A percentile compares a stretch with the other conserved stretches of the same genome.
phyloP scores from a whole-genome alignment of 352 stramenopile species.

The Phytopythium sindhum region DNA sequence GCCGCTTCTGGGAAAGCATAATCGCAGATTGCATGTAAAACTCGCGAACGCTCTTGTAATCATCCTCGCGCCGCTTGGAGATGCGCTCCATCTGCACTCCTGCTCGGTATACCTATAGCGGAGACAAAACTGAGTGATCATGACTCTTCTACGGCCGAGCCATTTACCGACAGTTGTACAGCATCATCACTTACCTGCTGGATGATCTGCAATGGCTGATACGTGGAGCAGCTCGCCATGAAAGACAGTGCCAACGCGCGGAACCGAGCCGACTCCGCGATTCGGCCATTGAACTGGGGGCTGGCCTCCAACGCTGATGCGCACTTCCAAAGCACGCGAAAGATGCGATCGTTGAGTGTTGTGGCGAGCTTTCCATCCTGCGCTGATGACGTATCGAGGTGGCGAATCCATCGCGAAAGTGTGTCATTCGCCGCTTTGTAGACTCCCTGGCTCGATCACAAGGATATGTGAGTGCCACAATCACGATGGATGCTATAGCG shows the following conservation, averaged over 20 bases:
- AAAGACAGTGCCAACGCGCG: slow-evolving; percentile 53
- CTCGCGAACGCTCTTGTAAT: slow-evolving; percentile 21
- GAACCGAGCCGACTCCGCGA: slow-evolving; percentile 27
- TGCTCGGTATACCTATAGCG: slow-evolving; percentile 46
- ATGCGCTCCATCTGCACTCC: slow-evolving; percentile 58
- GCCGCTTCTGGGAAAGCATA: slow-evolving; percentile 13
- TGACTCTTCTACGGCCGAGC: neutral
- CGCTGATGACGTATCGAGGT: slow-evolving; percentile 35
- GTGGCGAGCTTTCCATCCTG: slow-evolving; percentile 48
- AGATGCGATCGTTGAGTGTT: slow-evolving; percentile 63
- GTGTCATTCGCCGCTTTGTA: slow-evolving; percentile 13
- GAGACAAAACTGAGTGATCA: neutral
- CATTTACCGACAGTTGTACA: neutral
- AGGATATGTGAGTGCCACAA: neutral
- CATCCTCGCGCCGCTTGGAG: slow-evolving; percentile 23
- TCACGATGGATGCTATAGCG: neutral
- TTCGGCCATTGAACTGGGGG: slow-evolving; percentile 10
- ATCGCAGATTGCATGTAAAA: slow-evolving; percentile 44
- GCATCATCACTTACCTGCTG: slow-evolving; percentile 37
- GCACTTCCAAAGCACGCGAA: slow-evolving; percentile 73
- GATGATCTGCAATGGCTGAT: slow-evolving; percentile 53
- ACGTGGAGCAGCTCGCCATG: slow-evolving; percentile 66
- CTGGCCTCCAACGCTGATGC: slow-evolving; percentile 27
- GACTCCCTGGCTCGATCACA: neutral
- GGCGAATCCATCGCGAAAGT: slow-evolving; percentile 47